Evolutionary conservation across 208 protist species (phyloP), one percentile per base, ranked within the genome.

Genomic region (Trypanosoma vivax): DNA sequence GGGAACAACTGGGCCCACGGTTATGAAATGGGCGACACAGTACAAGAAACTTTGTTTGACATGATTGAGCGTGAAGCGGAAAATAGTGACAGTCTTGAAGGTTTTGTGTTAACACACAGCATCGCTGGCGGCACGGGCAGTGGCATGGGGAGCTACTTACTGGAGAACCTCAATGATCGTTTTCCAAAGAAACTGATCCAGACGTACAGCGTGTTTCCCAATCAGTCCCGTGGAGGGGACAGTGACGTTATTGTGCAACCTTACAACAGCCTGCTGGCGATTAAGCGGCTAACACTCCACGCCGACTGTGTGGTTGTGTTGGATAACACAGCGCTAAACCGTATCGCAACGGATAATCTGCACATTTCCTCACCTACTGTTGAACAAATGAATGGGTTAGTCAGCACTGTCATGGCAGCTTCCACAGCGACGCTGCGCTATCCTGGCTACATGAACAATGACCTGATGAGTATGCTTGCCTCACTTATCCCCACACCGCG

Each of bases 31-130:
- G 97, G 79, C 21, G 83, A 98, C 35, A 73, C 79, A 10, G 76
- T 97, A 16, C 76, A 92, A 38, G 92, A 98, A 49, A 90, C 93
- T 19, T 72, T 98, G 7, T 90, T 99, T 49, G 98, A 99, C 30
- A 99, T 99, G 90, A 97, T 99, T 54, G 97, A 99, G 75, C 76
- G 98, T 16, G 99, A 99, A 79, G 98, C 97, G 0, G 99, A 99
- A 57, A 96, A 96, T 64, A 94, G 87, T 66, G 98, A 99, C 54
- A 96, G 79, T 40, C 74, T 99, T 5, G 98, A 99, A 52, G 96
- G 94, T 25, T 99, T 99, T 64, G 80, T 98, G 19, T 76, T 99
- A 1, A 96, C 83, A 3, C 99, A 99, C 76, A 98, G 96, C 28
- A 99, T 99, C 54, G 96, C 97, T 18, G 99, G 99, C 61, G 99